Base-by-base conservation (phyloP, 805 yeast species). In the Barnettozyma vustinii region DNA sequence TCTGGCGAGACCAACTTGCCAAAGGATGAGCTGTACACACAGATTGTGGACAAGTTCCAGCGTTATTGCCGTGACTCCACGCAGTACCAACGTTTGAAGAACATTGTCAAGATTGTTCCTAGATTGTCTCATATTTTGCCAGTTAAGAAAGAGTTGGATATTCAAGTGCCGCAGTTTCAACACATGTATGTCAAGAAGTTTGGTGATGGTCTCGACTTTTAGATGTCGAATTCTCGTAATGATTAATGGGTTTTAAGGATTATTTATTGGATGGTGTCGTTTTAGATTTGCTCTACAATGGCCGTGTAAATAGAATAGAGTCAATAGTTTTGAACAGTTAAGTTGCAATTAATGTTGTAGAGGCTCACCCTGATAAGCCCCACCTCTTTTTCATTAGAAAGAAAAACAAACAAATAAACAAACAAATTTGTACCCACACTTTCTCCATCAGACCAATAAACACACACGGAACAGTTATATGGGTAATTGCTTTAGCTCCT, bases 61-160 rank as follows among this genome's bases (percentile, higher is more conserved):
- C 40, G 46, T 40, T 61, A 47, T 50, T 59, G 62, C 47, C 63
- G 62, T 56, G 62, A 61, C 46, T 23, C 21, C 3, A 18, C 21
- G 12, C 63, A 59, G 45, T 51, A 46, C 37, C 23, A 33, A 23
- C 44, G 50, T 37, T 39, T 47, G 20, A 43, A 25, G 12, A 47
- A 47, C 40, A 47, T 47, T 13, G 26, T 19, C 8, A 47, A 47
- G 39, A 25, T 43, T 25, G 27, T 43, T 40, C 50, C 50, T 32
- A 47, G 50, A 35, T 27, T 47, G 23, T 33, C 47, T 32, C 23
- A 44, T 12, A 33, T 47, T 15, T 21, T 43, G 26, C 50, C 50
- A 32, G 26, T 47, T 16, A 36, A 32, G 37, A 12, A 15, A 6
- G 33, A 43, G 23, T 12, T 47, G 9, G 47, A 47, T 8, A 15